These are phyloP conservation scores for Capsella bursapastoris DNA, from an alignment of 345 rosid species.

Conservation along the genomic window DNA sequence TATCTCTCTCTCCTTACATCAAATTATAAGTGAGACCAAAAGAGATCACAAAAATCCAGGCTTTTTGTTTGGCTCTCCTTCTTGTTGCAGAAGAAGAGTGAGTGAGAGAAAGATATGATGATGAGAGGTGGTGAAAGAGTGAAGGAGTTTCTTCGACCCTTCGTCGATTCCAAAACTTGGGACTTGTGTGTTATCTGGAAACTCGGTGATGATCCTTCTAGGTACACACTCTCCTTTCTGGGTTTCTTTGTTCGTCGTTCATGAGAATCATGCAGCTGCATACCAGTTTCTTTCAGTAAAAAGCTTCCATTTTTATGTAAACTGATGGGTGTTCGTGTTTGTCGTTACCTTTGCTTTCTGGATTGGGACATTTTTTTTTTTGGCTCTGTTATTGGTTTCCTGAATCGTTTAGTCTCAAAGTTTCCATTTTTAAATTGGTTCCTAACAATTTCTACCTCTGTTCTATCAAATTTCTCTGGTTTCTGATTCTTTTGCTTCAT, in stretches of 20 bases:
- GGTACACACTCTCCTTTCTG: conserved; percentile 44
- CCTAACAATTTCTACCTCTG: not conserved
- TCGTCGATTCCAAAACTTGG: conserved; percentile 69
- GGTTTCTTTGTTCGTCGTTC: not conserved
- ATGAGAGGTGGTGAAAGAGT: conserved; percentile 58
- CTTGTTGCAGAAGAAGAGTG: conserved; percentile 2
- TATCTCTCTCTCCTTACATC: conserved; percentile 26
- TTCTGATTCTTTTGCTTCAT: not conserved
- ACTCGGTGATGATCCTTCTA: conserved; percentile 79
- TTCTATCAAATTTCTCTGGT: not conserved
- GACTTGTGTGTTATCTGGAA: conserved; percentile 88
- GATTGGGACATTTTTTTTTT: not conserved
- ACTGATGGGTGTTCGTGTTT: not conserved
- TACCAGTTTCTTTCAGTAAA: not conserved
- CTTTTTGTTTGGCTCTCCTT: conserved; percentile 31
- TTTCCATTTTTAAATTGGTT: conserved; percentile 4
- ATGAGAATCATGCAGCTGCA: not conserved
- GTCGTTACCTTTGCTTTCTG: not conserved
- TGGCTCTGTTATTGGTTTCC: conserved; percentile 7
- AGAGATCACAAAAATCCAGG: conserved; percentile 20
- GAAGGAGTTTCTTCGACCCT: conserved; percentile 73
- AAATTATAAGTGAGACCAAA: conserved; percentile 40
- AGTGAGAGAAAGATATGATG: conserved; percentile 5
- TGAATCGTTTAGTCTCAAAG: conserved; percentile 16
- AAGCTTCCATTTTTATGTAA: conserved; percentile 11